These are phyloP conservation scores for Wickerhamiella musiphila DNA, from an alignment of 805 yeast genomes.

Conservation along the genomic window DNA sequence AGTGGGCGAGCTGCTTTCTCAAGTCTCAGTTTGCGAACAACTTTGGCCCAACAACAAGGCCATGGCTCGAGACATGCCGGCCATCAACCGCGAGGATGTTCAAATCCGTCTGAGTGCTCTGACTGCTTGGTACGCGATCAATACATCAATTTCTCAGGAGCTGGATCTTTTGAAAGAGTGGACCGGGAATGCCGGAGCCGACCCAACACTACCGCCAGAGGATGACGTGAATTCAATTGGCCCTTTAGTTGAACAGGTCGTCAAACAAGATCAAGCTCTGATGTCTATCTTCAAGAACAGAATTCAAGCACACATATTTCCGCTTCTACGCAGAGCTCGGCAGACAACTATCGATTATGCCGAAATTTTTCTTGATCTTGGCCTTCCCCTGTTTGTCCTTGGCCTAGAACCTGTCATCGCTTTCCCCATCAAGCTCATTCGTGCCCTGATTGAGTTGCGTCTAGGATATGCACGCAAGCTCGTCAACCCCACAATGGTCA, in stretches of 20 bases:
- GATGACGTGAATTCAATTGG: conserved; percentile 34
- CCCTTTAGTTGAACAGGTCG: conserved; percentile 67
- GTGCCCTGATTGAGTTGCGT: conserved; percentile 60
- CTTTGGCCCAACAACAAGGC: conserved; percentile 67
- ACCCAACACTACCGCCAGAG: conserved; percentile 30
- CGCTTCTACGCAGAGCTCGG: conserved; percentile 70
- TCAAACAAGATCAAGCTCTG: conserved; percentile 39
- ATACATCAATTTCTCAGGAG: conserved; percentile 49
- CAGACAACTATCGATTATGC: conserved; percentile 48
- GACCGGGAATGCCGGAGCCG: conserved; percentile 73
- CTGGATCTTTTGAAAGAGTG: conserved; percentile 45
- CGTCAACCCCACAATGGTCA: conserved; percentile 79
- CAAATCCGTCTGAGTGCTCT: conserved; percentile 53
- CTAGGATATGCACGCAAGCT: conserved; percentile 61
- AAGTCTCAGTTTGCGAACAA: conserved; percentile 49
- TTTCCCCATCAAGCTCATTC: conserved; percentile 66
- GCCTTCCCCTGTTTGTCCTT: conserved; percentile 48
- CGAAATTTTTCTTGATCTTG: conserved; percentile 43
- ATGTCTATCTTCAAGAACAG: conserved; percentile 45
- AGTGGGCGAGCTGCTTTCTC: conserved; percentile 39
- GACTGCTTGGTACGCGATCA: conserved; percentile 66
- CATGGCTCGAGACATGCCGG: conserved; percentile 64
- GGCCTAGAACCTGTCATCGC: conserved; percentile 42
- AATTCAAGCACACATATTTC: conserved; percentile 50
- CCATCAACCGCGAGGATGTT: conserved; percentile 47